Base-by-base conservation (phyloP, 1,139 yeast species). In the Debaryomyces sp. region DNA sequence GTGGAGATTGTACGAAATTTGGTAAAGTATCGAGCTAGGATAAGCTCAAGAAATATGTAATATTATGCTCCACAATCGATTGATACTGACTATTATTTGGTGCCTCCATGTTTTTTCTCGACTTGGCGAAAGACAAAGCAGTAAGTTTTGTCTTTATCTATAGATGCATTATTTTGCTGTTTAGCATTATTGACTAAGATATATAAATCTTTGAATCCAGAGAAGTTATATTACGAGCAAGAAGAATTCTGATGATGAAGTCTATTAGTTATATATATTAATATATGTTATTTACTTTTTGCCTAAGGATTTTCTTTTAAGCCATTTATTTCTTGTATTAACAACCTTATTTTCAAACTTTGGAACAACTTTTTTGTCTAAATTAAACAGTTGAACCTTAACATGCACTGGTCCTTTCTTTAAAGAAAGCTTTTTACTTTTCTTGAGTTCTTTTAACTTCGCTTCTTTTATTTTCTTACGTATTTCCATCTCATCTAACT, bases 341-440 rank as follows among this genome's bases (percentile, higher is more conserved):
- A 78, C 62, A 10, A 77, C 68, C 39, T 67, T 63, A 22, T 64
- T 60, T 50, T 77, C 82, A 39, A 78, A 75, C 40, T 68, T 68
- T 8, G 86, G 87, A 3, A 77, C 81, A 6, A 67, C 58, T 47
- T 66, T 72, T 43, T 65, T 62, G 44, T 53, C 55, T 12, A 51
- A 49, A 43, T 59, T 54, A 37, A 56, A 60, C 4, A 62, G 44
- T 50, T 75, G 70, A 23, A 78, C 80, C 57, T 69, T 72, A 15
- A 82, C 87, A 55, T 67, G 74, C 29, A 83, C 85, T 4, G 86
- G 85, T 0, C 88, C 87, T 57, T 75, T 80, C 49, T 75, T 75
- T 26, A 75, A 61, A 6, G 73, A 62, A 3, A 64, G 58, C 32
- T 68, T 71, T 46, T 71, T 74, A 43, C 71, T 54, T 26, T 66